Evolutionary conservation across 2,329 filamentous ascomycete genomes (phyloP).

Genomic region (Paracamarosporium sp.): DNA sequence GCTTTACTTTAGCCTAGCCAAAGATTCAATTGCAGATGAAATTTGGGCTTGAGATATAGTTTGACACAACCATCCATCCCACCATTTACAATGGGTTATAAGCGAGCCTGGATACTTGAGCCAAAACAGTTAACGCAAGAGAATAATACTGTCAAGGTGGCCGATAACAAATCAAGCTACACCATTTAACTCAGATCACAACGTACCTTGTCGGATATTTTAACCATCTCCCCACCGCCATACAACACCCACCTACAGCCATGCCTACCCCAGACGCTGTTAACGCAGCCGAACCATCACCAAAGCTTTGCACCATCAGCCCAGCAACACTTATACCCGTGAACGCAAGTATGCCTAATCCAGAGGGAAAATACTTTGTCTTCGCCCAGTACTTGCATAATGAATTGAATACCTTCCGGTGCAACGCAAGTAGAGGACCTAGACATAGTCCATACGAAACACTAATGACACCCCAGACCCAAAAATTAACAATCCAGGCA

Average conservation of each 20-base stretch:
- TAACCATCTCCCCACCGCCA: slow-evolving; percentile 11
- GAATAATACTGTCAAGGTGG: neutral
- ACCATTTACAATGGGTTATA: too few relatives aligned
- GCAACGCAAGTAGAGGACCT: slow-evolving; percentile 12
- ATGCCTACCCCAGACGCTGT: slow-evolving; percentile 3
- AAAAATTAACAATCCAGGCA: slow-evolving; percentile 7
- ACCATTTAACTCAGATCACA: neutral
- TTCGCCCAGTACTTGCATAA: neutral
- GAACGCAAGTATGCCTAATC: slow-evolving; percentile 1
- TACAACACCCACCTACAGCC: slow-evolving; percentile 11
- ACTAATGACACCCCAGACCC: neutral
- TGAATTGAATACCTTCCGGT: slow-evolving; percentile 6
- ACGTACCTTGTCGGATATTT: slow-evolving; percentile 10
- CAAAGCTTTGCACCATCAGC: neutral
- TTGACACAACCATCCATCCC: too few relatives aligned
- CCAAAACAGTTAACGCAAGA: neutral
- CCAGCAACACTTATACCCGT: neutral
- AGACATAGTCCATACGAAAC: slow-evolving; percentile 15
- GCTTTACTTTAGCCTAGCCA: too few relatives aligned
- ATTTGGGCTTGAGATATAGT: too few relatives aligned
- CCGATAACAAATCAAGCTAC: too few relatives aligned
- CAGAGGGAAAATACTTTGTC: neutral
- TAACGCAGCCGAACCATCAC: slow-evolving; percentile 2
- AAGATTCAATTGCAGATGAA: too few relatives aligned
- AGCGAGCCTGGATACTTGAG: too few relatives aligned